A percentile compares a stretch with the other conserved stretches of the same genome.
Conservation (phyloP, 345 rosid species). For the Microthlaspi erraticum region DNA sequence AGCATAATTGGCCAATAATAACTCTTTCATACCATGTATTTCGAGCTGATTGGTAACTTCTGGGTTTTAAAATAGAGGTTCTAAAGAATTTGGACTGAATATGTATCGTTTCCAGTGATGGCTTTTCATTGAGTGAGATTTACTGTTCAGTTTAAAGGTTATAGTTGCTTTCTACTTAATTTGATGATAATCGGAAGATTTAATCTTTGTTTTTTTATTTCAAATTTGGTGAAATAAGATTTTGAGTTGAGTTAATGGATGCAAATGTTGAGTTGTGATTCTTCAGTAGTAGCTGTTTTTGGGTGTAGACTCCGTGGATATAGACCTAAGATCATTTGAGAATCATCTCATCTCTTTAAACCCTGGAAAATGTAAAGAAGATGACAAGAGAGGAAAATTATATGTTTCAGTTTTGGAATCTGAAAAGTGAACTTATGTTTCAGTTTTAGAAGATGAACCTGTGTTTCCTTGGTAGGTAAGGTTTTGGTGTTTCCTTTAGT, state of each 20-base stretch:
- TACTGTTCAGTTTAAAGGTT: too few relatives aligned
- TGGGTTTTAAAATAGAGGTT: slow-evolving; percentile 9
- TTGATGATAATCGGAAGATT: not conserved
- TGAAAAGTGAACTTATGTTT: not conserved
- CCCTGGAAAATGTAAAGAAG: too few relatives aligned
- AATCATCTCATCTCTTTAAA: too few relatives aligned
- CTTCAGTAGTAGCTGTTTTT: too few relatives aligned
- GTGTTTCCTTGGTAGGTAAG: too few relatives aligned
- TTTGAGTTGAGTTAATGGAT: slow-evolving; percentile 5
- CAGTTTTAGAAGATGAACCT: not conserved
- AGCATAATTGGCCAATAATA: not conserved
- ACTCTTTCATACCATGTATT: not conserved
- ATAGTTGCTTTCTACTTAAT: not conserved
- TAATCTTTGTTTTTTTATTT: slow-evolving; percentile 14
- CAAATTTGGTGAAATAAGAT: slow-evolving; percentile 5
- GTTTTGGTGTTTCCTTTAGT: too few relatives aligned
- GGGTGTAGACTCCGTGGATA: too few relatives aligned
- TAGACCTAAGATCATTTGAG: too few relatives aligned
- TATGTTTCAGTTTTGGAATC: not conserved
- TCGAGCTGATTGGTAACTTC: slow-evolving; percentile 6
- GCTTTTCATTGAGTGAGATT: too few relatives aligned
- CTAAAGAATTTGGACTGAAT: too few relatives aligned
- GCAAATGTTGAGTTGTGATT: too few relatives aligned
- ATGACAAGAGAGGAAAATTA: too few relatives aligned
- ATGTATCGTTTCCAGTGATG: slow-evolving; percentile 13